Conservation (phyloP, 1,284 basidiomycete species). For the Paramarasmius palmivorus region DNA sequence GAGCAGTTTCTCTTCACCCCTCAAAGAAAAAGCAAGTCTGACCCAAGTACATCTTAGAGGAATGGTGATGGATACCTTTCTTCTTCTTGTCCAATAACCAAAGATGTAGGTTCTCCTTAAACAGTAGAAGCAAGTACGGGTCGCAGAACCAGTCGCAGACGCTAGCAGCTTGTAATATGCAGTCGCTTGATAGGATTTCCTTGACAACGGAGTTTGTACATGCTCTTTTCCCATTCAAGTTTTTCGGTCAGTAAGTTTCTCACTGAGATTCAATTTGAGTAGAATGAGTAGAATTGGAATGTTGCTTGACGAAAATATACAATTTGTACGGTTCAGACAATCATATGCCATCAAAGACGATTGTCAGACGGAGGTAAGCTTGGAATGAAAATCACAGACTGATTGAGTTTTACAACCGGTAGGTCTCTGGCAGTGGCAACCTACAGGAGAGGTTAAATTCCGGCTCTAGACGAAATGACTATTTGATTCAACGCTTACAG, state of each 20-base stretch:
- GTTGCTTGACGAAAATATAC: not conserved
- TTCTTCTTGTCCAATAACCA: conserved; percentile 11
- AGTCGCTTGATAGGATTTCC: conserved; percentile 25
- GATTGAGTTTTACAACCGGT: no score
- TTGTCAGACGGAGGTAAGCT: no score
- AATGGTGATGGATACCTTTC: conserved; percentile 4
- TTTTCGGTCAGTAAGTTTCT: not conserved
- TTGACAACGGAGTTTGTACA: conserved; percentile 20
- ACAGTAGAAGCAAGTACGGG: conserved; percentile 26
- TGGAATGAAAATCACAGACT: no score
- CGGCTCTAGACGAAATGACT: no score
- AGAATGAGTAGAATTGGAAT: not conserved
- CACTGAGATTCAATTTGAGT: not conserved
- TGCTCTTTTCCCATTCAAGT: not conserved
- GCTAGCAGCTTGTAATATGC: conserved; percentile 3
- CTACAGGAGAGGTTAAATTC: no score
- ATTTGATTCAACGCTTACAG: no score
- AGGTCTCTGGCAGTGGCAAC: no score
- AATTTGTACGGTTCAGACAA: no score
- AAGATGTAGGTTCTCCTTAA: conserved; percentile 22
- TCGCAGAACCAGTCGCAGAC: conserved; percentile 35
- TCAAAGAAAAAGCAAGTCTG: no score
- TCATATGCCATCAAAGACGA: no score
- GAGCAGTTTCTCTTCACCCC: no score
- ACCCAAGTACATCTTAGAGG: no score